Evolutionary conservation across 805 yeast genomes (phyloP).

Genomic region (Teunomyces barrocoloradensis): DNA sequence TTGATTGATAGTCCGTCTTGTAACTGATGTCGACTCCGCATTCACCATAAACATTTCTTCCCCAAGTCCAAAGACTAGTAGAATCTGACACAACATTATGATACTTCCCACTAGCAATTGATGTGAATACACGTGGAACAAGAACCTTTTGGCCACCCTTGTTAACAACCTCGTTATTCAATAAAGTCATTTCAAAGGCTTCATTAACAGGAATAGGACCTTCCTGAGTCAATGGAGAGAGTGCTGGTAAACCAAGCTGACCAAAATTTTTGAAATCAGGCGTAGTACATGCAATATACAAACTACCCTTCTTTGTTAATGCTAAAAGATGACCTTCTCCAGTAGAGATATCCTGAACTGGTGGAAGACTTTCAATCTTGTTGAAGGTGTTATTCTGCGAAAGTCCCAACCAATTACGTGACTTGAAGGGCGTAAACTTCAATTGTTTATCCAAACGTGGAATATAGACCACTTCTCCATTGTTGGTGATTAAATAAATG

Average conservation of each 20-base stretch:
- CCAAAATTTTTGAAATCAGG: slow-evolving; percentile 49
- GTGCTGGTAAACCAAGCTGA: slow-evolving; percentile 78
- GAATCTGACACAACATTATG: slow-evolving; percentile 72
- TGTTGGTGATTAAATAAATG: slow-evolving; percentile 40
- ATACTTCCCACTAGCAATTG: slow-evolving; percentile 69
- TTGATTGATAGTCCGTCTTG: slow-evolving; percentile 64
- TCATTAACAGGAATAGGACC: slow-evolving; percentile 22
- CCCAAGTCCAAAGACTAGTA: slow-evolving; percentile 76
- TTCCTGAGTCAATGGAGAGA: slow-evolving; percentile 58
- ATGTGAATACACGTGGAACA: slow-evolving; percentile 45
- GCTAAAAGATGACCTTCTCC: slow-evolving; percentile 74
- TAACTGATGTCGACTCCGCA: slow-evolving; percentile 67
- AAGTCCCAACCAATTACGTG: slow-evolving; percentile 22
- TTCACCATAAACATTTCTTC: slow-evolving; percentile 82
- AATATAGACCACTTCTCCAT: slow-evolving; percentile 44
- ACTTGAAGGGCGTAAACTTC: slow-evolving; percentile 14
- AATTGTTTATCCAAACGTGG: slow-evolving; percentile 22
- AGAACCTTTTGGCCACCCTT: slow-evolving; percentile 20
- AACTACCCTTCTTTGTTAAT: slow-evolving; percentile 56
- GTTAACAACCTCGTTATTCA: slow-evolving; percentile 47
- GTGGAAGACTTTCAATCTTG: slow-evolving; percentile 1
- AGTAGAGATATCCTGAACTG: slow-evolving; percentile 44
- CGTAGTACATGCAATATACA: slow-evolving; percentile 58
- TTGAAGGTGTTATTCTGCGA: slow-evolving; percentile 5
- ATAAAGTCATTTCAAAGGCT: slow-evolving; percentile 50